phyloP scores from a whole-genome alignment of 768 basidiomycete genomes.

The Pulveroboletus sp. region DNA sequence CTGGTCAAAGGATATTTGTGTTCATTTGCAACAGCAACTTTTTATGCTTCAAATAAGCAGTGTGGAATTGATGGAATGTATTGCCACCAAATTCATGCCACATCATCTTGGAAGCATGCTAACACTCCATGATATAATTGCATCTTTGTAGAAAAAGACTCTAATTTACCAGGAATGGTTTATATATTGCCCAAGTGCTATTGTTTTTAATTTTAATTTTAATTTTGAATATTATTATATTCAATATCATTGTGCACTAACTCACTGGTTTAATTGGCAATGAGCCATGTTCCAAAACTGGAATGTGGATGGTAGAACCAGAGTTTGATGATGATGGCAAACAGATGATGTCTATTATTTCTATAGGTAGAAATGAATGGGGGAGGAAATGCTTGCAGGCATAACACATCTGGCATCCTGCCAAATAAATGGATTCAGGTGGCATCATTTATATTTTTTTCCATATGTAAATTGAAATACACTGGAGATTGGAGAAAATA shows the following conservation, averaged over 20 bases:
- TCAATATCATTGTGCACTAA: not conserved
- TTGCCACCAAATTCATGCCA: not conserved
- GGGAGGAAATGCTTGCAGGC: not conserved
- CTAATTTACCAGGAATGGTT: not conserved
- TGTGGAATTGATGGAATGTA: not conserved
- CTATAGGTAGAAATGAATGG: not conserved
- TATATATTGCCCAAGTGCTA: not conserved
- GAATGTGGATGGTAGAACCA: not conserved
- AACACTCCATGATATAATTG: not conserved
- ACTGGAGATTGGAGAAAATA: not conserved
- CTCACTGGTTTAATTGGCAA: not conserved
- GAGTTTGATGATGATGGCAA: not conserved
- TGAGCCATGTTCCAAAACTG: not conserved
- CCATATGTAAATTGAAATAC: not conserved
- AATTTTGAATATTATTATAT: not conserved
- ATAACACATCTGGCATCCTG: not conserved
- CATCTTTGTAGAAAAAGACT: not conserved
- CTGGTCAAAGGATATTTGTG: not conserved
- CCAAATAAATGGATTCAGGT: not conserved
- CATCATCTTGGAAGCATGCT: not conserved
- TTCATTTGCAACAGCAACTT: not conserved
- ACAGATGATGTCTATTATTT: not conserved
- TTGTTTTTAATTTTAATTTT: no score
- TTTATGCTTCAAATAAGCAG: not conserved
- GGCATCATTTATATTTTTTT: not conserved